These are phyloP conservation scores for Emericellopsis atlantica DNA, from an alignment of 2,329 filamentous ascomycete genomes.

Conservation along the genomic window DNA sequence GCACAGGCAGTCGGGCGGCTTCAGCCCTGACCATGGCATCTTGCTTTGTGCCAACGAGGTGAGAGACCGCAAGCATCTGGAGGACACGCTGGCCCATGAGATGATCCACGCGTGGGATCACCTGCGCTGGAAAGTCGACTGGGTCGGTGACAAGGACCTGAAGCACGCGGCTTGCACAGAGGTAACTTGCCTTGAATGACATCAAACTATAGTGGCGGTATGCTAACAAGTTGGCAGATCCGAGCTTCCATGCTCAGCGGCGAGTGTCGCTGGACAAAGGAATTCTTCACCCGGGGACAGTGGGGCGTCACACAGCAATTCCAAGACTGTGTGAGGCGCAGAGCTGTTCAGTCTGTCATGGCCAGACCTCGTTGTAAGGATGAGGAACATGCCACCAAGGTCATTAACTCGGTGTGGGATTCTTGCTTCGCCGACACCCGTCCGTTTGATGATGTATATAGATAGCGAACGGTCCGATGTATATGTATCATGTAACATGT, in stretches of 20 bases:
- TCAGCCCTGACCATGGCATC: constrained; percentile 78
- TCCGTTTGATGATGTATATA: constrained; percentile 94
- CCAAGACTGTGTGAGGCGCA: constrained; percentile 76
- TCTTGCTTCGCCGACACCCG: constrained; percentile 90
- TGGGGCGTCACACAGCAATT: constrained; percentile 87
- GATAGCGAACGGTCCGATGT: constrained; percentile 29
- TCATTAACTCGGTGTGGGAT: constrained; percentile 97
- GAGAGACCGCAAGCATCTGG: constrained; percentile 64
- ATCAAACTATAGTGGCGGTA: not conserved
- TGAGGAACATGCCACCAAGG: constrained; percentile 71
- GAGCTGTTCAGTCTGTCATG: constrained; percentile 71
- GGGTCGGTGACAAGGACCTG: constrained; percentile 56
- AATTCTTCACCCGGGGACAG: constrained; percentile 75
- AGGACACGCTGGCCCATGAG: constrained; percentile 92
- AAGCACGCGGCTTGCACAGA: constrained; percentile 90
- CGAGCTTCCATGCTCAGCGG: constrained; percentile 85
- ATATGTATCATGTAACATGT: no score
- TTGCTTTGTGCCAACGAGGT: constrained; percentile 88
- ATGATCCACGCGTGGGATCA: constrained; percentile 98
- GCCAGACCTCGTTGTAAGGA: constrained; percentile 71
- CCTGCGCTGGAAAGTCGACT: constrained; percentile 81
- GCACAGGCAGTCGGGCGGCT: constrained; percentile 63
- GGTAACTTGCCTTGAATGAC: constrained; percentile 32
- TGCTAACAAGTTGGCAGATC: constrained; percentile 43
- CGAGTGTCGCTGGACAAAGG: constrained; percentile 81